phyloP scores from a whole-genome alignment of 345 rosid genomes.

The Dimocarpus longan region DNA sequence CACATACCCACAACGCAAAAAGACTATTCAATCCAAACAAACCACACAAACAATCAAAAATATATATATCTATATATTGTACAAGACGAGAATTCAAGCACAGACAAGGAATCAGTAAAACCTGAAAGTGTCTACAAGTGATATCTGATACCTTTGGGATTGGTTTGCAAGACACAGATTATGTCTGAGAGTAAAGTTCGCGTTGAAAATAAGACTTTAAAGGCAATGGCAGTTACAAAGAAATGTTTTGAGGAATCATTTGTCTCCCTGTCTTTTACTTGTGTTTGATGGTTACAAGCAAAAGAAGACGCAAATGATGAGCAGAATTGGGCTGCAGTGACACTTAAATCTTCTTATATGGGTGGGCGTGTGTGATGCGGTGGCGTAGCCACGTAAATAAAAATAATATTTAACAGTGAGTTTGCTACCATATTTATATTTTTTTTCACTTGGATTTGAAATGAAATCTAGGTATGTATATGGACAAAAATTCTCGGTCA shows the following conservation, averaged over 20 bases:
- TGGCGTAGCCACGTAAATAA: too few species aligned
- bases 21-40: conserved; percentile 1
- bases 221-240: conserved; percentile 5
- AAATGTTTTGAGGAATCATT: conserved; percentile 1
- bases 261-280: neutral
- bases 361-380: neutral
- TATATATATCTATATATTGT: neutral
- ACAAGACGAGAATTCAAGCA: neutral
- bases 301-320: neutral
- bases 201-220: conserved; percentile 1
- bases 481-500: too few species aligned
- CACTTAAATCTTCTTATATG: neutral
- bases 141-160: neutral
- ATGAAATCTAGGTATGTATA: too few species aligned
- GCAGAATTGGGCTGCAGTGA: neutral
- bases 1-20: conserved; percentile 6
- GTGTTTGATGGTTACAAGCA: neutral
- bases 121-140: neutral
- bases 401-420: too few species aligned
- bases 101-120: neutral
- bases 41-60: neutral
- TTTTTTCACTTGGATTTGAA: too few species aligned
- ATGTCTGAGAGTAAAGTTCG: neutral
- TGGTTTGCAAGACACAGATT: neutral
- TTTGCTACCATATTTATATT: too few species aligned